Evolutionary conservation across 106 monocot genomes (phyloP).

Genomic region (Dendrobium chrysotoxum): DNA sequence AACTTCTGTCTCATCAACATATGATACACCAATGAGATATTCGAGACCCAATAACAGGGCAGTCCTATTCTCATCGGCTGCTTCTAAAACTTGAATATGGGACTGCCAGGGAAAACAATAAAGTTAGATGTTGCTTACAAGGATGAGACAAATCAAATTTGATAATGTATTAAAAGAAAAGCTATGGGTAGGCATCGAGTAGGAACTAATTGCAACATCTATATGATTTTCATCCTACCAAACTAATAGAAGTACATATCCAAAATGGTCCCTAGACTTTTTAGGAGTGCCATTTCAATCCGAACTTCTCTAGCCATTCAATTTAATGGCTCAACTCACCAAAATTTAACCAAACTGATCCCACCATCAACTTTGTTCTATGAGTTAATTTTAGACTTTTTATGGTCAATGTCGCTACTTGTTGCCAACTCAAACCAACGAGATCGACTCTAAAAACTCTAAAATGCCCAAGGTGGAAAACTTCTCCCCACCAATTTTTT

Average conservation of each 20-base stretch:
- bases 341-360: no score
- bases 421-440: no score
- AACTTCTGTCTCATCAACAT: constrained; percentile 99
- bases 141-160: neutral
- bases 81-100: constrained; percentile 84
- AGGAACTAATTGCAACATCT: neutral
- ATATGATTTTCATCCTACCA: neutral
- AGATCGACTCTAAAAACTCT: no score
- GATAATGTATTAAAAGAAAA: neutral
- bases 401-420: no score
- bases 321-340: no score
- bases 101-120: constrained; percentile 36
- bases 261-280: no score
- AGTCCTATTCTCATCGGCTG: constrained; percentile 60
- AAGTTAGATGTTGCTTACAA: neutral
- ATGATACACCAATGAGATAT: constrained; percentile 92
- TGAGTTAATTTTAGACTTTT: no score
- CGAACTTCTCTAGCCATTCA: no score
- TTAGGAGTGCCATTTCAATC: no score
- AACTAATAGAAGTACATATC: neutral
- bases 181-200: neutral
- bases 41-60: constrained; percentile 80
- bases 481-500: no score
- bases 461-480: no score
- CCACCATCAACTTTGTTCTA: no score